A percentile compares a stretch with the other conserved stretches of the same genome.
These are phyloP conservation scores for Chalciporus piperatus DNA, from an alignment of 768 basidiomycete genomes.

Conservation along the genomic window DNA sequence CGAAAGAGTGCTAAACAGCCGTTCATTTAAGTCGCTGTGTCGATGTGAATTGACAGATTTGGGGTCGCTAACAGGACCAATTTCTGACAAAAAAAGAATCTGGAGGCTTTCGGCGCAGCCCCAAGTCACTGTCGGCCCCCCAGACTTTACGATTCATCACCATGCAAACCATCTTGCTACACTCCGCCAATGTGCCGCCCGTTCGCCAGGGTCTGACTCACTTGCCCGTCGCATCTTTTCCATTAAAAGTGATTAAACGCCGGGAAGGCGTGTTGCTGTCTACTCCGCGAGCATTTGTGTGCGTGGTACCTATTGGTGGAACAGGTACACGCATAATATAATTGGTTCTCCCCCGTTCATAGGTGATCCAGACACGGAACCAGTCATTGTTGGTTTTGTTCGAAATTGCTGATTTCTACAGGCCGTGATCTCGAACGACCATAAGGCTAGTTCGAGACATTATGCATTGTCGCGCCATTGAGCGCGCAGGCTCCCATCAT, in stretches of 20 bases:
- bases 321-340: background rate
- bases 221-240: conserved; percentile 10
- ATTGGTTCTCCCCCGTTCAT: conserved; percentile 1
- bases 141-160: conserved; percentile 8
- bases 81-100: no score
- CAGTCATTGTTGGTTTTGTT: conserved; percentile 1
- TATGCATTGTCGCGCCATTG: background rate
- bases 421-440: background rate
- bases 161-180: conserved; percentile 1
- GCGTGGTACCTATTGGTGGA: conserved; percentile 11
- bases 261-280: conserved; percentile 18
- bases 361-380: background rate
- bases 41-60: conserved; percentile 35
- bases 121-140: background rate
- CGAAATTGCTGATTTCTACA: conserved; percentile 19
- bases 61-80: conserved; percentile 19
- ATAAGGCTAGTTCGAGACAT: background rate
- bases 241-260: conserved; percentile 5
- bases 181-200: conserved; percentile 4
- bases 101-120: background rate
- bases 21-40: no score
- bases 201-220: conserved; percentile 16
- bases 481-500: conserved; percentile 3
- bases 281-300: conserved; percentile 10
- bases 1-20: no score